phyloP scores from a whole-genome alignment of 2,329 filamentous ascomycete species.

The Colletotrichum sp. region DNA sequence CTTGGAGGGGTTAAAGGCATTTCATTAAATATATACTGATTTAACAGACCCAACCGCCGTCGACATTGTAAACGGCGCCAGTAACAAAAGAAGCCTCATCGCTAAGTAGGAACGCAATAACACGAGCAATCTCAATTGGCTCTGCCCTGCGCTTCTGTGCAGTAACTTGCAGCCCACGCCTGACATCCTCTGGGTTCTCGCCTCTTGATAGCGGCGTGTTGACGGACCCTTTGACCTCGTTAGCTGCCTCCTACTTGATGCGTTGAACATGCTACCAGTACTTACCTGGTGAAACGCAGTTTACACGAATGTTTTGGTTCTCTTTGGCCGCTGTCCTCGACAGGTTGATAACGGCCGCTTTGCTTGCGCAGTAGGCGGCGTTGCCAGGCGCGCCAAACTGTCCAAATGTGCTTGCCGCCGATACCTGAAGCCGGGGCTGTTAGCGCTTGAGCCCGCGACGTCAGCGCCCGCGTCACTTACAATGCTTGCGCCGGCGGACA shows the following conservation, averaged over 20 bases:
- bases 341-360: slow-evolving; percentile 33
- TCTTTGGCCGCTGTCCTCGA: slow-evolving; percentile 33
- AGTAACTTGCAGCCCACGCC: slow-evolving; percentile 11
- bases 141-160: slow-evolving; percentile 22
- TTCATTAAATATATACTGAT: not conserved
- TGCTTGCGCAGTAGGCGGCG: slow-evolving; percentile 34
- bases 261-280: no score
- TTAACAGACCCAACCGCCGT: slow-evolving; percentile 22
- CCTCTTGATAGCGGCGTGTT: not conserved
- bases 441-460: not conserved
- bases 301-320: slow-evolving; percentile 25
- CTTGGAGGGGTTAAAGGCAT: not conserved
- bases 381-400: slow-evolving; percentile 34
- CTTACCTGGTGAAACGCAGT: slow-evolving; percentile 29
- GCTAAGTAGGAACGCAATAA: slow-evolving; percentile 31
- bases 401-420: slow-evolving; percentile 44
- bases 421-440: slow-evolving; percentile 23
- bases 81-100: slow-evolving; percentile 30
- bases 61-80: slow-evolving; percentile 10
- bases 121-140: slow-evolving; percentile 28
- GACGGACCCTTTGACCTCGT: not conserved
- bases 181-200: not conserved
- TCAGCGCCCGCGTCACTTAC: slow-evolving; percentile 51
- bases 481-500: slow-evolving; percentile 45
- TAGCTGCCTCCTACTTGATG: not conserved